phyloP scores from a whole-genome alignment of 129 eudicot species.

The Kitagawia praeruptora region DNA sequence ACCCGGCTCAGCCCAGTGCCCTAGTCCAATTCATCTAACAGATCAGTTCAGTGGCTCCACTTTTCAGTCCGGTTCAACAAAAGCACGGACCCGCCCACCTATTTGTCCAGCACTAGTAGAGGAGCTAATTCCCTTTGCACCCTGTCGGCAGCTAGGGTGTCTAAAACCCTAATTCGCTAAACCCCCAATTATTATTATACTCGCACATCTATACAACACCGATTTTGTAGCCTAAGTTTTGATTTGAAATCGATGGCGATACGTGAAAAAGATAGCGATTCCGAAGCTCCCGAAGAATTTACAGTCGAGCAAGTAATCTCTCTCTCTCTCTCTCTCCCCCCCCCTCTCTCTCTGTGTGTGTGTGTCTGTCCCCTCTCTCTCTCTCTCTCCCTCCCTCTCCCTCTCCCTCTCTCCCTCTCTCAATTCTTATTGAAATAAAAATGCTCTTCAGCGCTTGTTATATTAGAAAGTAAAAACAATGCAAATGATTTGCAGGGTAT shows the following conservation, averaged over 20 bases:
- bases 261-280: conserved; percentile 44
- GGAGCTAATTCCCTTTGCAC: not conserved
- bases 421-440: not conserved
- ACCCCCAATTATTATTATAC: not conserved
- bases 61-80: no score
- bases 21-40: no score
- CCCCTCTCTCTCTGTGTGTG: not conserved
- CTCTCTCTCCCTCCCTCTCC: not conserved
- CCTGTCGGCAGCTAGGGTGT: not conserved
- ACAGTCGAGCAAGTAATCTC: conserved; percentile 52
- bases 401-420: not conserved
- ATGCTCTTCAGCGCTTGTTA: not conserved
- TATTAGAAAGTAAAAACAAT: not conserved
- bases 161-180: conserved; percentile 25
- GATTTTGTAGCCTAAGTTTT: not conserved
- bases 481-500: conserved; percentile 36
- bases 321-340: not conserved
- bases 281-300: conserved; percentile 90
- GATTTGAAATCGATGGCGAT: conserved; percentile 29
- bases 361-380: no score
- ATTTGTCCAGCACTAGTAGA: no score
- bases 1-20: no score
- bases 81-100: no score
- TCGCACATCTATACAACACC: not conserved
- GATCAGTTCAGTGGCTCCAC: no score